Base-by-base conservation (phyloP, 306 rosid genomes). In the Crotalaria pallida region DNA sequence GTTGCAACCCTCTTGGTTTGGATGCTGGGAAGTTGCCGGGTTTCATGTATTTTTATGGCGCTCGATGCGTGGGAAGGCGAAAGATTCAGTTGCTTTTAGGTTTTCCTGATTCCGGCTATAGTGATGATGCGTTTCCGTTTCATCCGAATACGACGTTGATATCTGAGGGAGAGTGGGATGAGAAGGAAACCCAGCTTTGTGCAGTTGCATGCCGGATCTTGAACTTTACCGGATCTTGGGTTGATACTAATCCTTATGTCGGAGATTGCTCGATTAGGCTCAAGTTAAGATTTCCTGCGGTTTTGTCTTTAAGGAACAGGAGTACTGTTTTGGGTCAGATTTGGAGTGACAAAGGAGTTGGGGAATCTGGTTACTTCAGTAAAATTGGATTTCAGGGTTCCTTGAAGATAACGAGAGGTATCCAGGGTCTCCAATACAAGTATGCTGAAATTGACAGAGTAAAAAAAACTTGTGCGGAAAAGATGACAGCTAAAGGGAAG, bases 91-190 rank as follows among this genome's bases (percentile, higher is more conserved):
- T 93, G 79, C 21, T 93, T 56, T 59, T 90, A 84, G 85, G 83
- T 61, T 88, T 93, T 85, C 56, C 75, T 19, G 80, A 81, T 60
- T 63, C 77, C 5, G 65, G 55, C 40, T 61, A 73, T 51, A 23
- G 8, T 44, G 77, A 56, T 13, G 2, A 7, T 27, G 13, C 48
- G 13, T 79, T 88, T 82, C 86, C 92, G 0, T 87, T 87, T 67
- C 53, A 77, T 16, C 94, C 93, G 1, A 83, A 74, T 55, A 55
- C 77, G 0, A 85, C 87, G 0, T 71, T 90, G 59, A 50, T 90
- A 72, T 83, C 92, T 31, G 96, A 90, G 78, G 98, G 92, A 24
- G 50, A 36, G n/a, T 90, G 97, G 98, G 87, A 93, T 75, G 88
- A 82, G 82, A 82, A 84, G 74, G 85, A 75, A 74, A 87, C 80